These are phyloP conservation scores for Corymbia maculata DNA, from an alignment of 345 rosid genomes.

Conservation along the genomic window DNA sequence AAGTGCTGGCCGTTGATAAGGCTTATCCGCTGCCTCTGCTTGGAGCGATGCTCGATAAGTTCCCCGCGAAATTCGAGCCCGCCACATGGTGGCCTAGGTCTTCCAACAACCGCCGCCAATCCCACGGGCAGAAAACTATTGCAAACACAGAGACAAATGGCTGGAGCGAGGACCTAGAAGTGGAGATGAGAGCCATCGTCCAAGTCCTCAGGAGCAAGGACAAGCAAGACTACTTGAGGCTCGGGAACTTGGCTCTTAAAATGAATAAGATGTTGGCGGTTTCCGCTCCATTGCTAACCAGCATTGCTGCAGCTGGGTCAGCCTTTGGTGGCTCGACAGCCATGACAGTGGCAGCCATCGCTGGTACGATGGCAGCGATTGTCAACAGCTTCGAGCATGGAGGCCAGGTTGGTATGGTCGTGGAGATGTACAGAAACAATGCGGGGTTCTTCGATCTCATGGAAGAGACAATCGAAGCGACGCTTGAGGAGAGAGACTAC, in stretches of 20 bases:
- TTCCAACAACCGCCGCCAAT: not conserved
- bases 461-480: conserved; percentile 18
- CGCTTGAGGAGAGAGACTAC: conserved; percentile 2
- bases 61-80: conserved; percentile 13
- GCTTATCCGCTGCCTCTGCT: conserved; percentile 31
- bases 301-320: conserved; percentile 23
- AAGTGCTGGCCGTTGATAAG: conserved; percentile 17
- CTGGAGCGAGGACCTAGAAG: conserved; percentile 24
- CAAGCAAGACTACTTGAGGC: conserved; percentile 22
- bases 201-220: conserved; percentile 23
- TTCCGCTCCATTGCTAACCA: conserved; percentile 27
- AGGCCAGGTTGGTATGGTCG: conserved; percentile 41
- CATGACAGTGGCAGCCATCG: conserved; percentile 7
- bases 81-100: conserved; percentile 24
- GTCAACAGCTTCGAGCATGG: conserved; percentile 35
- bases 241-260: conserved; percentile 27
- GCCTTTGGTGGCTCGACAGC: conserved; percentile 9
- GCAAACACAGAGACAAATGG: not conserved
- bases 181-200: conserved; percentile 27
- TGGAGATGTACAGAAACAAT: conserved; percentile 45
- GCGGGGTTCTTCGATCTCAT: conserved; percentile 24
- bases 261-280: conserved; percentile 32
- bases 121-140: not conserved
- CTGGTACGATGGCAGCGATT: conserved; percentile 21
- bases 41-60: conserved; percentile 27